Evolutionary conservation across 441 rosid genomes (phyloP).

Genomic region (Pelargonium citronellum): DNA sequence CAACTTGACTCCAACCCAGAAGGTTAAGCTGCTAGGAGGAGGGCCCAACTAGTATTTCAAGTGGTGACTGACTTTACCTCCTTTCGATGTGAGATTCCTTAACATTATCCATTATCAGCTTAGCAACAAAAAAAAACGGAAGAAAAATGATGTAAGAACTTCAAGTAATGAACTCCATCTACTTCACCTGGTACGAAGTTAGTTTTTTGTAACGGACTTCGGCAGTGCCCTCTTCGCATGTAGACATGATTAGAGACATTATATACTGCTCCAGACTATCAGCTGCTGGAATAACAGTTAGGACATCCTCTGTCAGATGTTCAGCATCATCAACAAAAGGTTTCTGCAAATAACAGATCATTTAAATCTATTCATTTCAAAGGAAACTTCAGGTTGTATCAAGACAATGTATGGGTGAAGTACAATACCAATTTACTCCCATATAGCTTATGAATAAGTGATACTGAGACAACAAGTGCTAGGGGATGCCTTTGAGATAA

Average conservation of each 20-base stretch:
- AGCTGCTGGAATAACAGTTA: slow-evolving; percentile 88
- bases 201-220: slow-evolving; percentile 67
- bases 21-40: no score
- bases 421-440: slow-evolving; percentile 73
- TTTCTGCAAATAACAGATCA: slow-evolving; percentile 54
- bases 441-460: slow-evolving; percentile 84
- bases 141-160: slow-evolving; percentile 5
- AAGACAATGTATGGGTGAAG: slow-evolving; percentile 9
- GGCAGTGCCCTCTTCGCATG: slow-evolving; percentile 54
- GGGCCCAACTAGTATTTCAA: no score
- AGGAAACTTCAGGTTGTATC: slow-evolving; percentile 9
- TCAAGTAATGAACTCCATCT: slow-evolving; percentile 12
- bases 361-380: slow-evolving; percentile 17
- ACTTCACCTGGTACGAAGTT: slow-evolving; percentile 69
- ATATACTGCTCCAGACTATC: slow-evolving; percentile 88
- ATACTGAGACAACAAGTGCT: slow-evolving; percentile 64
- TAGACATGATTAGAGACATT: slow-evolving; percentile 55
- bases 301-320: slow-evolving; percentile 88
- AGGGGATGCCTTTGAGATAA: slow-evolving; percentile 82
- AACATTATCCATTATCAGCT: neutral
- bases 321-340: slow-evolving; percentile 88
- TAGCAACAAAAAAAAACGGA: slow-evolving; percentile 2
- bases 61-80: no score
- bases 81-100: neutral
- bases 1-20: no score